Percentiles rank a stretch among this genome's conserved stretches.
These are phyloP conservation scores for Rachicladosporium sp. DNA, from an alignment of 2,329 filamentous ascomycete genomes.

Conservation along the genomic window DNA sequence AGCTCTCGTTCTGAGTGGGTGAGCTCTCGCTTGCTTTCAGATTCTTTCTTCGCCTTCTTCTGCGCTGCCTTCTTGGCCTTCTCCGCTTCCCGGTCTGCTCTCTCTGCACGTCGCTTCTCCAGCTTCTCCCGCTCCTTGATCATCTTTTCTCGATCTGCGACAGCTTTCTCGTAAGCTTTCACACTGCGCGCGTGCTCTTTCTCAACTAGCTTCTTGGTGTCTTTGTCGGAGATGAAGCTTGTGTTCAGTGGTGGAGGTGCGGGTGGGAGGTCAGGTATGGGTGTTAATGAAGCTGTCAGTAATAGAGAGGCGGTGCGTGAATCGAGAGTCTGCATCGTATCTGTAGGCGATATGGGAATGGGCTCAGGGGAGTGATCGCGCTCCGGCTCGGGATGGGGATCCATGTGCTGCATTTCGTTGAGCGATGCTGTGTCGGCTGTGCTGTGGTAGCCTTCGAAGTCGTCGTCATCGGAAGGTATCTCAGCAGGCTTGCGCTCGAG, in stretches of 20 bases:
- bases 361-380: not conserved
- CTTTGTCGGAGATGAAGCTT: constrained; percentile 48
- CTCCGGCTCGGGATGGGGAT: not conserved
- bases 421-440: not conserved
- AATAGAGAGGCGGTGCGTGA: not conserved
- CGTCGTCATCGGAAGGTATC: constrained; percentile 11
- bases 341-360: not conserved
- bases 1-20: constrained; percentile 16
- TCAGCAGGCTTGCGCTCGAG: constrained; percentile 20
- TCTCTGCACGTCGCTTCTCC: constrained; percentile 30
- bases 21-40: constrained; percentile 18
- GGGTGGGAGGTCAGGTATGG: constrained; percentile 40
- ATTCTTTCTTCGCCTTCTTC: constrained; percentile 16
- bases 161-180: constrained; percentile 53
- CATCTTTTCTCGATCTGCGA: constrained; percentile 54
- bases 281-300: constrained; percentile 25
- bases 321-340: not conserved
- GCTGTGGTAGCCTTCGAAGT: not conserved
- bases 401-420: constrained; percentile 4
- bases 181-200: constrained; percentile 51
- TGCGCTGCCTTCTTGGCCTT: constrained; percentile 21
- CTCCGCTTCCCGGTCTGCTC: constrained; percentile 24
- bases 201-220: constrained; percentile 54
- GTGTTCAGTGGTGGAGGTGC: constrained; percentile 43
- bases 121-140: constrained; percentile 52